Conservation (phyloP, 768 basidiomycete genomes). For the Russula earlei region DNA sequence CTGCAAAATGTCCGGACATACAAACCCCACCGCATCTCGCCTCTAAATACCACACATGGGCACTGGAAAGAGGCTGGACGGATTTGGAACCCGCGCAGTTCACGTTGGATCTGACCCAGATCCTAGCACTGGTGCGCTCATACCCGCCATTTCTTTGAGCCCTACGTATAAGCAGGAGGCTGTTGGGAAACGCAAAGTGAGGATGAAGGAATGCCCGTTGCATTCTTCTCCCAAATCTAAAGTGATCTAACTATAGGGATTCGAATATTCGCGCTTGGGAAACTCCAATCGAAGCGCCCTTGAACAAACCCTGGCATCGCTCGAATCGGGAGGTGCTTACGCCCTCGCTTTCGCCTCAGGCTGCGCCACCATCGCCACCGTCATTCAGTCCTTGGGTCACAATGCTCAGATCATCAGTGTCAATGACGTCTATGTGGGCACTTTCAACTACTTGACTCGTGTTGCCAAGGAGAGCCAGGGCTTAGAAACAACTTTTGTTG, state of each 20-base stretch:
- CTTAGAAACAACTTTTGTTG: slow-evolving; percentile 71
- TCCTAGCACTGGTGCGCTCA: no score
- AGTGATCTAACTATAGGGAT: no score
- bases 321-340: no score
- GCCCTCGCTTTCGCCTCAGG: slow-evolving; percentile 83
- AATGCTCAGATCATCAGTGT: slow-evolving; percentile 77
- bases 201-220: no score
- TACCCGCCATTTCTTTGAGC: no score
- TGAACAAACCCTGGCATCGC: slow-evolving; percentile 64
- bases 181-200: slow-evolving; percentile 67
- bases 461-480: slow-evolving; percentile 59
- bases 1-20: slow-evolving; percentile 21
- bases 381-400: slow-evolving; percentile 65
- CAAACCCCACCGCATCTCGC: no score
- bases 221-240: neutral
- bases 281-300: slow-evolving; percentile 84
- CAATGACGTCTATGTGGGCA: slow-evolving; percentile 93
- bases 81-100: slow-evolving; percentile 75
- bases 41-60: no score
- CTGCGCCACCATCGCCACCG: slow-evolving; percentile 74
- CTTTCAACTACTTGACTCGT: slow-evolving; percentile 69
- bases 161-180: slow-evolving; percentile 87
- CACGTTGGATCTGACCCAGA: slow-evolving; percentile 82
- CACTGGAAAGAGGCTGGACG: no score
- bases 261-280: slow-evolving; percentile 85